These are phyloP conservation scores for Cercospora zeae-maydis DNA, from an alignment of 2,329 filamentous ascomycete genomes.

Conservation along the genomic window DNA sequence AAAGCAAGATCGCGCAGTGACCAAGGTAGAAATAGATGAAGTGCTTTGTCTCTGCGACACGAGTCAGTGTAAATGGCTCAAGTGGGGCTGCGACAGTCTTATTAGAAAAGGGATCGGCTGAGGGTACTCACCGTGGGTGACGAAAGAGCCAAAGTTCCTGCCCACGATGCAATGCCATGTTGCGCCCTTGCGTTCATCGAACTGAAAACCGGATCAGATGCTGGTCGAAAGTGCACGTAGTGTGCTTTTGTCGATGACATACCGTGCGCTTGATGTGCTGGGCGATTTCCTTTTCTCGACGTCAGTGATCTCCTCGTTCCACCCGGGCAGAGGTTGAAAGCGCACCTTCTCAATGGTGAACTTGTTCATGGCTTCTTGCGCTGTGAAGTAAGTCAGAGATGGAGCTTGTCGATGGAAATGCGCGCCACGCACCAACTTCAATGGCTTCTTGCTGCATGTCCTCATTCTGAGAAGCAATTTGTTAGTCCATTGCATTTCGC, in stretches of 20 bases:
- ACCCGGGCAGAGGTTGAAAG: too few species aligned
- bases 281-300: conserved; percentile 72
- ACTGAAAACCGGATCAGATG: conserved; percentile 53
- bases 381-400: conserved; percentile 40
- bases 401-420: neutral
- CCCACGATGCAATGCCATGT: conserved; percentile 99
- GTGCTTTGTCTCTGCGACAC: conserved; percentile 83
- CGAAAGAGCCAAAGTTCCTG: conserved; percentile 97
- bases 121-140: conserved; percentile 76
- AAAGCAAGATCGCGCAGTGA: conserved; percentile 94
- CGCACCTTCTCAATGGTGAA: conserved; percentile 68
- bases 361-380: conserved; percentile 68
- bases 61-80: neutral
- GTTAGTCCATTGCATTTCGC: neutral
- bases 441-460: conserved; percentile 96
- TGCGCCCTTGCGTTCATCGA: conserved; percentile 92
- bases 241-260: conserved; percentile 20
- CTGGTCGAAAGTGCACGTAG: neutral
- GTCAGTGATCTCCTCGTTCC: neutral
- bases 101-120: neutral
- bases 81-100: neutral
- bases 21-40: conserved; percentile 99
- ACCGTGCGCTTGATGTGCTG: conserved; percentile 95
- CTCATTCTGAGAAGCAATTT: conserved; percentile 62
- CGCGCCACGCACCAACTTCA: conserved; percentile 74